Conservation (phyloP, 2,329 filamentous ascomycete genomes). For the Geosmithia putterillii region DNA sequence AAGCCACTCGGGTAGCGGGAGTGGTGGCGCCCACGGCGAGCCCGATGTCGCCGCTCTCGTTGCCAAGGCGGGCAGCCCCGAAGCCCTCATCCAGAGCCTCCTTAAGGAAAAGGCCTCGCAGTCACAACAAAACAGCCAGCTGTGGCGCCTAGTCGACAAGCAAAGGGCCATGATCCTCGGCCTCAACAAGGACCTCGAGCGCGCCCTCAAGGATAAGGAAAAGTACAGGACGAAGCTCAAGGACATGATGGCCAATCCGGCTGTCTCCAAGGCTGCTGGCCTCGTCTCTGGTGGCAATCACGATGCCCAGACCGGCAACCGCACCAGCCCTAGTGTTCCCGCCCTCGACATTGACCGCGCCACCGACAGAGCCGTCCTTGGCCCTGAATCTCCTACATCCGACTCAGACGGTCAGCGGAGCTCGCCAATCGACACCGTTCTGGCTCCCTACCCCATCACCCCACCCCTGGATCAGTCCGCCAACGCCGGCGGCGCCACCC, state of each 20-base stretch:
- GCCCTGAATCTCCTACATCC: conserved; percentile 33
- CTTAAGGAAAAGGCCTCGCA: conserved; percentile 86
- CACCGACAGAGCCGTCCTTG: neutral
- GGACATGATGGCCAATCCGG: conserved; percentile 43
- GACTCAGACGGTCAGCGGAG: conserved; percentile 38
- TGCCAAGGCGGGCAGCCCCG: conserved; percentile 73
- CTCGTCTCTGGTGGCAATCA: neutral
- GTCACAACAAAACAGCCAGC: conserved; percentile 76
- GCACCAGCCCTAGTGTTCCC: conserved; percentile 4
- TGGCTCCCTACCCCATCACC: conserved; percentile 54
- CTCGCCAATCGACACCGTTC: conserved; percentile 45
- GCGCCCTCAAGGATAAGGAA: conserved; percentile 86
- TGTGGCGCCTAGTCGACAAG: conserved; percentile 95
- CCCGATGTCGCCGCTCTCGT: conserved; percentile 72
- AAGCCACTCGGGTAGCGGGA: neutral
- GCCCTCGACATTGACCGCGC: conserved; percentile 10
- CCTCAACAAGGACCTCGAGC: conserved; percentile 87
- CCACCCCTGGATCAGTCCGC: conserved; percentile 26
- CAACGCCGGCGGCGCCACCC: conserved; percentile 15
- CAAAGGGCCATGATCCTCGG: conserved; percentile 88
- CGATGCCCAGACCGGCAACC: conserved; percentile 1
- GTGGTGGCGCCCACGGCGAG: conserved; percentile 21
- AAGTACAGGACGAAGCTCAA: conserved; percentile 85
- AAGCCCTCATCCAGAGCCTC: conserved; percentile 78
- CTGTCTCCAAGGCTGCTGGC: conserved; percentile 16